Percentiles rank a stretch among this genome's conserved stretches.
phyloP scores from a whole-genome alignment of 257 asterid species.

The Lycium barbarum region DNA sequence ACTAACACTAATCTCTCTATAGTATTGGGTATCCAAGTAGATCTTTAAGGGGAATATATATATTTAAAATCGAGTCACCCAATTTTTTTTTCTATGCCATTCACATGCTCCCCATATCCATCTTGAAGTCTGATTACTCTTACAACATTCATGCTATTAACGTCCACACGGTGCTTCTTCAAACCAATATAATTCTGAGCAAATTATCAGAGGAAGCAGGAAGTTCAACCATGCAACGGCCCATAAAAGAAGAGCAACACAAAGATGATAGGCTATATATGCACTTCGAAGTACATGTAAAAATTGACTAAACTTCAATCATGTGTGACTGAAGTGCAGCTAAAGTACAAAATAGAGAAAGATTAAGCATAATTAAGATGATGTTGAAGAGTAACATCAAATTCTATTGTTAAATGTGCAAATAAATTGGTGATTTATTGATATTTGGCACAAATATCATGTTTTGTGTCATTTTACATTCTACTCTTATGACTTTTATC shows the following conservation, averaged over 20 bases:
- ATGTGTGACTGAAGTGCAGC: too few relatives aligned
- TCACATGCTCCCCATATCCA: constrained; percentile 42
- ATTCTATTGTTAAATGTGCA: too few relatives aligned
- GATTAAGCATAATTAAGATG: too few relatives aligned
- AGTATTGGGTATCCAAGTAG: constrained; percentile 94
- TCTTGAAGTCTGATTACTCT: constrained; percentile 51
- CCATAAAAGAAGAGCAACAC: constrained; percentile 53
- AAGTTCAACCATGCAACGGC: constrained; percentile 50
- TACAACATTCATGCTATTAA: constrained; percentile 59
- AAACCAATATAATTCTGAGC: constrained; percentile 54
- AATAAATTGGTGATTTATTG: too few relatives aligned
- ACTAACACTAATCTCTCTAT: constrained; percentile 87
- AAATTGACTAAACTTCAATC: too few relatives aligned
- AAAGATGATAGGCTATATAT: constrained; percentile 31
- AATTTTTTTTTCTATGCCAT: constrained; percentile 46
- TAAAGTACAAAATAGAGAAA: too few relatives aligned
- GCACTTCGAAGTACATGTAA: too few relatives aligned
- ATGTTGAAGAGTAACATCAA: too few relatives aligned
- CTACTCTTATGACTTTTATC: too few relatives aligned
- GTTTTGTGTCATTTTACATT: too few relatives aligned
- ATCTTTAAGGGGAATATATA: constrained; percentile 65
- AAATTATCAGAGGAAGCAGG: constrained; percentile 67
- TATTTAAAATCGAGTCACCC: constrained; percentile 57
- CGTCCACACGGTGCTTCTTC: constrained; percentile 65
- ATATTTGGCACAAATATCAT: too few relatives aligned